Conservation (phyloP, 2,329 filamentous ascomycete genomes). For the Boeremia exigua region DNA sequence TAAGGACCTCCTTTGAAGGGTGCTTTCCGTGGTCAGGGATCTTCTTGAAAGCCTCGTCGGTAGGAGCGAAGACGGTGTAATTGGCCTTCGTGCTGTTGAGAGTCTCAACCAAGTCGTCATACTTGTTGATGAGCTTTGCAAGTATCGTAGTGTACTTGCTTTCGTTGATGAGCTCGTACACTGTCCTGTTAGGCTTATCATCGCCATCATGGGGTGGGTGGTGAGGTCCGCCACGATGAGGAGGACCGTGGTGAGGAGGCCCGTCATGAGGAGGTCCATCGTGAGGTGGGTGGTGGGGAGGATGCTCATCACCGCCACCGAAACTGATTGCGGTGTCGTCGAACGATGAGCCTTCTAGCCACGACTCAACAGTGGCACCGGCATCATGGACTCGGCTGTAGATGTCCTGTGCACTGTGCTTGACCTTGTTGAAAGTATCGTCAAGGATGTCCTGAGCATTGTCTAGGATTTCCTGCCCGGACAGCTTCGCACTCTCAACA, state of each 20-base stretch:
- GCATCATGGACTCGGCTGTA: constrained; percentile 52
- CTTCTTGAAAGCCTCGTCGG: constrained; percentile 75
- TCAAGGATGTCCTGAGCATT: constrained; percentile 51
- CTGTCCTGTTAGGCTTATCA: constrained; percentile 68
- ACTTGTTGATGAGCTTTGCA: constrained; percentile 74
- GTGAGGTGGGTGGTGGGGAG: constrained; percentile 31
- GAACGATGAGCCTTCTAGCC: constrained; percentile 50
- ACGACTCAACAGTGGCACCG: constrained; percentile 56
- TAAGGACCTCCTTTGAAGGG: constrained; percentile 72
- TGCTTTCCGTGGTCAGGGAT: constrained; percentile 63
- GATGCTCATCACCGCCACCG: constrained; percentile 44
- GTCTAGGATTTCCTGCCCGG: constrained; percentile 24
- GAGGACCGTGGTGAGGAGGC: constrained; percentile 31
- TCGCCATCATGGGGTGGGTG: constrained; percentile 47
- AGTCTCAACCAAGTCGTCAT: constrained; percentile 71
- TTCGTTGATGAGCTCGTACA: constrained; percentile 79
- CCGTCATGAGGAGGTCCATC: constrained; percentile 21
- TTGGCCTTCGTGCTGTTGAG: constrained; percentile 78
- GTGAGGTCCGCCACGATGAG: constrained; percentile 46
- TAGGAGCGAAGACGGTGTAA: constrained; percentile 82
- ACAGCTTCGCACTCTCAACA: constrained; percentile 16
- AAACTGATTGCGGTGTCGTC: constrained; percentile 45
- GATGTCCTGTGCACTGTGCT: constrained; percentile 46
- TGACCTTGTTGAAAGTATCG: constrained; percentile 50
- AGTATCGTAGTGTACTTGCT: constrained; percentile 81